These are phyloP conservation scores for Drosera capensis DNA, from an alignment of 148 eudicot species.

Conservation along the genomic window DNA sequence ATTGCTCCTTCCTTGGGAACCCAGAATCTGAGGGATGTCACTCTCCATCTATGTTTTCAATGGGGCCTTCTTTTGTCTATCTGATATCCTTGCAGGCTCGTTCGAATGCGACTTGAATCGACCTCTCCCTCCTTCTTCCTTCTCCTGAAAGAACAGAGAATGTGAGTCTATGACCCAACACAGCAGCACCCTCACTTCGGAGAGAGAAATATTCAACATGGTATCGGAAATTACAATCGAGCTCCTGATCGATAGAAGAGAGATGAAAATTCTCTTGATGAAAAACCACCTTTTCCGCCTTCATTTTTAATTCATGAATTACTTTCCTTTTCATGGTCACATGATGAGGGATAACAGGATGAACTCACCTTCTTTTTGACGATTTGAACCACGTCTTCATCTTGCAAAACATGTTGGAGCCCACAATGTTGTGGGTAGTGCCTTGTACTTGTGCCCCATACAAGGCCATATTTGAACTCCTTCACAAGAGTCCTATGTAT, in stretches of 20 bases:
- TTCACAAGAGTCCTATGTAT: conserved; percentile 82
- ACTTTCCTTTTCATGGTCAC: neutral
- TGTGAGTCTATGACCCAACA: too few relatives aligned
- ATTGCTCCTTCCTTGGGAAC: neutral
- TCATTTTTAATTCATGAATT: too few relatives aligned
- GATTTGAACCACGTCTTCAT: conserved; percentile 96
- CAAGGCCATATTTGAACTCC: conserved; percentile 84
- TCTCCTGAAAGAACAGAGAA: conserved; percentile 40
- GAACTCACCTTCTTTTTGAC: conserved; percentile 83
- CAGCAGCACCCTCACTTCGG: neutral
- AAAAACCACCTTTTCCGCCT: too few relatives aligned
- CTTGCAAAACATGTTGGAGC: conserved; percentile 62
- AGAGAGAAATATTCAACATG: neutral
- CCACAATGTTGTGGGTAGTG: conserved; percentile 99
- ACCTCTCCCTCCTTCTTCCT: conserved; percentile 81
- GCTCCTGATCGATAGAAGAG: too few relatives aligned
- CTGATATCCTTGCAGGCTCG: conserved; percentile 73
- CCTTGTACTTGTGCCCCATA: conserved; percentile 95
- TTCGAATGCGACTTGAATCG: conserved; percentile 90
- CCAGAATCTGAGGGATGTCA: neutral
- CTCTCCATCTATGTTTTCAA: conserved; percentile 35
- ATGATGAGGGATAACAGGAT: too few relatives aligned
- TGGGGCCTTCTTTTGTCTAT: conserved; percentile 96
- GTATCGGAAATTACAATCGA: too few relatives aligned
- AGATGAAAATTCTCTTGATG: too few relatives aligned